These are phyloP conservation scores for Acacia concinna DNA, from an alignment of 331 rosid genomes.

Conservation along the genomic window DNA sequence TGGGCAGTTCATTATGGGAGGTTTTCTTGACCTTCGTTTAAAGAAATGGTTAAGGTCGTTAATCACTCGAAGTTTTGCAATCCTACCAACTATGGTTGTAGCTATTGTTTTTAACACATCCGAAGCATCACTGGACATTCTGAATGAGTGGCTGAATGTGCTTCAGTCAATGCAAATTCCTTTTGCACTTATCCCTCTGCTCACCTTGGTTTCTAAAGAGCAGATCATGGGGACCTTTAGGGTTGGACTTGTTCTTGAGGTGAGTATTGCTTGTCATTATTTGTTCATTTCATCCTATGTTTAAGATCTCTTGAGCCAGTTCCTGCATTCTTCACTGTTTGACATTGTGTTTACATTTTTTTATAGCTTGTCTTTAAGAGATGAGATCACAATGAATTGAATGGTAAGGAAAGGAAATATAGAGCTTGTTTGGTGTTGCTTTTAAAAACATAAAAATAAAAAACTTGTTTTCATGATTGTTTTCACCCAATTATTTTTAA, in stretches of 20 bases:
- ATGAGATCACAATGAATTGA: conserved; percentile 14
- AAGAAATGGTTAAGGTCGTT: conserved; percentile 90
- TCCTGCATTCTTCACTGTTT: neutral
- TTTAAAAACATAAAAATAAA: too few species aligned
- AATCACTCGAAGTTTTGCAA: conserved; percentile 85
- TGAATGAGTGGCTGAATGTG: conserved; percentile 93
- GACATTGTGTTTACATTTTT: neutral
- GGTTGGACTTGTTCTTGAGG: conserved; percentile 77
- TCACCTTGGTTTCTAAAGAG: conserved; percentile 80
- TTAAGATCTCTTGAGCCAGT: conserved; percentile 24
- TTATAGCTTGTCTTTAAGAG: neutral
- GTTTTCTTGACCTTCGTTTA: conserved; percentile 80
- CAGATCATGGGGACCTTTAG: conserved; percentile 80
- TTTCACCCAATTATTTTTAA: too few species aligned
- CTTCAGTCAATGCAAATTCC: conserved; percentile 94
- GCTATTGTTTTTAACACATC: conserved; percentile 74
- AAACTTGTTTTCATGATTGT: too few species aligned
- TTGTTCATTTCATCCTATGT: conserved; percentile 15
- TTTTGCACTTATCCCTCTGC: conserved; percentile 87
- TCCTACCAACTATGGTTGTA: conserved; percentile 76
- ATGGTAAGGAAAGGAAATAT: conserved; percentile 18
- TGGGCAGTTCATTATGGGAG: conserved; percentile 96
- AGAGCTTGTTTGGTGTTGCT: too few species aligned
- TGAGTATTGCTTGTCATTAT: conserved; percentile 35
- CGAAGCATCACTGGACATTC: conserved; percentile 68